Evolutionary conservation across 805 yeast genomes (phyloP).

Genomic region (Teunomyces panamensis): DNA sequence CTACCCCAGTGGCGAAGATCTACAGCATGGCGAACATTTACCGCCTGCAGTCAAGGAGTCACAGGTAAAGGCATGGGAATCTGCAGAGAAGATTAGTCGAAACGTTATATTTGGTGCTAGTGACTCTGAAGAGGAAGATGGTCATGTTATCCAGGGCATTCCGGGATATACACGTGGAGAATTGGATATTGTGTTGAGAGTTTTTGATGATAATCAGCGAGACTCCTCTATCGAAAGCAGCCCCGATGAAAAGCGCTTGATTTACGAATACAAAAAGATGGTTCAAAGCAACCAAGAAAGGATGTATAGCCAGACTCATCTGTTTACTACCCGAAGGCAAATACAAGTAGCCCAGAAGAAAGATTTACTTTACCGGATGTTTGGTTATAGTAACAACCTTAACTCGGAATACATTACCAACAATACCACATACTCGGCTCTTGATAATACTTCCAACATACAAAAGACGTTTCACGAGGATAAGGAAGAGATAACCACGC

Average conservation of each 20-base stretch:
- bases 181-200: constrained; percentile 16
- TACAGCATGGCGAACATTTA: constrained; percentile 15
- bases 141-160: constrained; percentile 23
- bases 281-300: constrained; percentile 30
- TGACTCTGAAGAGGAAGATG: constrained; percentile 9
- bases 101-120: constrained; percentile 35
- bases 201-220: constrained; percentile 4
- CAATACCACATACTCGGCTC: constrained; percentile 36
- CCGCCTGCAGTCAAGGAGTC: constrained; percentile 38
- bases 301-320: constrained; percentile 29
- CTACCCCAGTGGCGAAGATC: constrained; percentile 15
- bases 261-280: constrained; percentile 12
- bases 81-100: constrained; percentile 37
- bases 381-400: constrained; percentile 37
- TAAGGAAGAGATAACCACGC: constrained; percentile 33
- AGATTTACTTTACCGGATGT: constrained; percentile 34
- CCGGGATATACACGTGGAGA: constrained; percentile 42
- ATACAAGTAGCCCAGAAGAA: constrained; percentile 39
- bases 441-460: constrained; percentile 34
- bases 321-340: constrained; percentile 35
- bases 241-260: constrained; percentile 7
- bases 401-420: constrained; percentile 41
- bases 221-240: background rate
- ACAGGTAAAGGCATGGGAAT: constrained; percentile 45
- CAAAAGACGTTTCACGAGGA: constrained; percentile 42